Evolutionary conservation across 306 rosid genomes (phyloP), one percentile per base, ranked within the genome.

Genomic region (Vigna reflexopilosa): DNA sequence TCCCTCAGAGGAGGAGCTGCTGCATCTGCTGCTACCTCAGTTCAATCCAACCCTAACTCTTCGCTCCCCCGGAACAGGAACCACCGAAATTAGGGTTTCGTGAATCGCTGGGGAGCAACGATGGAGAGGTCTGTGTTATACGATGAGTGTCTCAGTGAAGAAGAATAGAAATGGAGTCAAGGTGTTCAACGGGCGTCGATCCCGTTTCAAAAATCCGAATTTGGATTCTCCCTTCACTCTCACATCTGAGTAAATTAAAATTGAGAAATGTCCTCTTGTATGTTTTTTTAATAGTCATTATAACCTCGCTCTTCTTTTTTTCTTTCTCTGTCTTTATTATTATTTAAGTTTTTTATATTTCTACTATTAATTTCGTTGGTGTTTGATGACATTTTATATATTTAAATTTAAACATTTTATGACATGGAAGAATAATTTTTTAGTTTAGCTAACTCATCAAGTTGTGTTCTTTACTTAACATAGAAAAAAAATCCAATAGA

Each of bases 141-240:
- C 30, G 11, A 40, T 40, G 47, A 19, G 51, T 34, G 70, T 42
- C 32, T 36, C 28, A 70, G 77, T 17, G 20, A 19, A 24, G 20
- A 17, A 44, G 7, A 10, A 30, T 50, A 22, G 58, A 1, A 68
- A 42, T 57, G 24, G 63, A 70, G 73, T 71, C 24, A 44, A 63
- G 58, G n/a, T 17, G 64, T 69, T 77, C 36, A 71, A 78, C 72
- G 38, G 26, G 51, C 22, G 76, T 78, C 76, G 82, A 78, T 78
- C 77, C 52, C 63, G 82, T 78, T 49, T 79, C 82, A 79, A 79
- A 78, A 34, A 8, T 77, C 49, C 45, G 67, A 70, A 78, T 38
- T 57, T 44, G 45, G 54, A 70, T 58, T n/a, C 4, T 15, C 15
- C 13, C 65, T 10, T 24, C 65, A 0, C 7, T 28, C 67, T 62